phyloP scores from a whole-genome alignment of 805 yeast species.

The Starmerella apicola region DNA sequence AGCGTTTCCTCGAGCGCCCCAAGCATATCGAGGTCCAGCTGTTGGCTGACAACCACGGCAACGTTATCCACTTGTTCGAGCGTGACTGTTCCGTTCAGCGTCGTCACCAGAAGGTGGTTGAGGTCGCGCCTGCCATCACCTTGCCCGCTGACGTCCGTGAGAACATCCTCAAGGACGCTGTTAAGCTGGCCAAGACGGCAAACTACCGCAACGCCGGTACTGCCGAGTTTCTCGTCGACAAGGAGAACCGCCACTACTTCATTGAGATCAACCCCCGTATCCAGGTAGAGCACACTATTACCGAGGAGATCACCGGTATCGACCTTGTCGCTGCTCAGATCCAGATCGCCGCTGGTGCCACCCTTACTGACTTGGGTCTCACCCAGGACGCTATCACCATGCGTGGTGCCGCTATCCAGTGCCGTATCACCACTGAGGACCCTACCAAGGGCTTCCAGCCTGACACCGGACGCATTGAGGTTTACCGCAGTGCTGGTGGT shows the following conservation, averaged over 20 bases:
- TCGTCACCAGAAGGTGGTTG: constrained; percentile 98
- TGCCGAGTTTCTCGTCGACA: constrained; percentile 91
- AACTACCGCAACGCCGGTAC: constrained; percentile 97
- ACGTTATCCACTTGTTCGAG: constrained; percentile 89
- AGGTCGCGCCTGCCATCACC: constrained; percentile 94
- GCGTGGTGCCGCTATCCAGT: constrained; percentile 96
- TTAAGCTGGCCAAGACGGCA: constrained; percentile 74
- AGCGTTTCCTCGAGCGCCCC: constrained; percentile 87
- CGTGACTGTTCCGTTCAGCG: constrained; percentile 99
- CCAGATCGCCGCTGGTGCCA: constrained; percentile 97
- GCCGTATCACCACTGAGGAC: constrained; percentile 98
- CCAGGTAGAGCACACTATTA: constrained; percentile 97
- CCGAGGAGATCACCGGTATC: constrained; percentile 97
- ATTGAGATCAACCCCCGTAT: constrained; percentile 96
- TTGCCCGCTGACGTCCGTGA: constrained; percentile 73
- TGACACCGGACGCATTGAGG: constrained; percentile 96
- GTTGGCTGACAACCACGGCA: constrained; percentile 86
- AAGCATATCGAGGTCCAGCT: constrained; percentile 97
- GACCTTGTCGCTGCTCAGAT: constrained; percentile 97
- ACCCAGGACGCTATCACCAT: constrained; percentile 90
- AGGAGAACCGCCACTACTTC: constrained; percentile 88
- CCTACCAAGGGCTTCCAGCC: constrained; percentile 96
- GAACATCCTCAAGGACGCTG: constrained; percentile 90
- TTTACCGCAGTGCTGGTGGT: constrained; percentile 97
- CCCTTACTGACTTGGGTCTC: constrained; percentile 79